Evolutionary conservation across 2,329 filamentous ascomycete species (phyloP).

Genomic region (Lecanicillium sp.): DNA sequence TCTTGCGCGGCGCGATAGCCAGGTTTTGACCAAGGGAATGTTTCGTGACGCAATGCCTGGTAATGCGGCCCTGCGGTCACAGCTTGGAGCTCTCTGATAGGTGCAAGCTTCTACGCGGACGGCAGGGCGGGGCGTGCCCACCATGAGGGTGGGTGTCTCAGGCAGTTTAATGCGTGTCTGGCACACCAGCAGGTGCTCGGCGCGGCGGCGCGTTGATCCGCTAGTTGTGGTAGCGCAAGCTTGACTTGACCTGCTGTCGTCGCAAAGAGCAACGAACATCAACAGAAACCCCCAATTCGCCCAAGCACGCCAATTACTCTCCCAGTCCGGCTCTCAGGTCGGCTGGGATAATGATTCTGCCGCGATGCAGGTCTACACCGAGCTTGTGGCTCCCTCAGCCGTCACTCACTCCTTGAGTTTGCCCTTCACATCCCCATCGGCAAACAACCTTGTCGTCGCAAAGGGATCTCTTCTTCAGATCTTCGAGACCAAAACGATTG

Average conservation of each 20-base stretch:
- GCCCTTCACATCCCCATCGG: slow-evolving; percentile 66
- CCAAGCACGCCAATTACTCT: not conserved
- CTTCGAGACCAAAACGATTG: slow-evolving; percentile 64
- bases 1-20: no score
- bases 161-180: no score
- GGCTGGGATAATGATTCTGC: slow-evolving; percentile 26
- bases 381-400: slow-evolving; percentile 88
- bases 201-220: slow-evolving; percentile 12
- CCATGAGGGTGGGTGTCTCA: not conserved
- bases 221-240: not conserved
- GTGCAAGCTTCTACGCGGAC: no score
- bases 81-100: no score
- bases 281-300: slow-evolving; percentile 2
- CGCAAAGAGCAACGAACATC: not conserved
- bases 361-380: slow-evolving; percentile 93
- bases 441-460: slow-evolving; percentile 81
- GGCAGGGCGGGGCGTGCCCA: not conserved
- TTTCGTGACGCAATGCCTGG: slow-evolving; percentile 8
- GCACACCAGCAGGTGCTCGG: not conserved
- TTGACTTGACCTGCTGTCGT: not conserved
- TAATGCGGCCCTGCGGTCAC: no score
- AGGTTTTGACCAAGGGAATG: not conserved
- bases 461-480: slow-evolving; percentile 91
- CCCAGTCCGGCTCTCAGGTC: slow-evolving; percentile 14
- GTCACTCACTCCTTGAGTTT: slow-evolving; percentile 81